These are phyloP conservation scores for Linum tenue DNA, from an alignment of 345 rosid genomes.

Conservation along the genomic window DNA sequence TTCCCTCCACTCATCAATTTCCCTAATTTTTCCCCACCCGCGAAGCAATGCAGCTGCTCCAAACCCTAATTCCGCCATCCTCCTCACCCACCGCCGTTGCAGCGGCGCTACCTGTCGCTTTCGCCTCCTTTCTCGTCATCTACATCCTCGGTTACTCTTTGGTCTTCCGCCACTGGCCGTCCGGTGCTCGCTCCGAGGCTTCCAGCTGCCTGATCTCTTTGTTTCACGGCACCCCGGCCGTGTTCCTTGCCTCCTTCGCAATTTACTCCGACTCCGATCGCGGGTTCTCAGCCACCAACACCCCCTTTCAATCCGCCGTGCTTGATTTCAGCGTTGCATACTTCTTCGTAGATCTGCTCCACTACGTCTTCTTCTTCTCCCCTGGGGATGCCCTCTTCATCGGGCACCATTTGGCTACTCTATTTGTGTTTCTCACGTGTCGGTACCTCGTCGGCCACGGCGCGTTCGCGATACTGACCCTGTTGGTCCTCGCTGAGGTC, in stretches of 20 bases:
- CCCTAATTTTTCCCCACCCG: not conserved
- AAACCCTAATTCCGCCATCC: not conserved
- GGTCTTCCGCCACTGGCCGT: constrained; percentile 1
- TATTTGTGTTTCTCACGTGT: constrained; percentile 81
- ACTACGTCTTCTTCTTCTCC: constrained; percentile 53
- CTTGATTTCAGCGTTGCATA: not conserved
- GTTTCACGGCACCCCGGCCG: not conserved
- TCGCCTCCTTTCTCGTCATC: constrained; percentile 2
- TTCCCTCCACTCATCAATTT: not conserved
- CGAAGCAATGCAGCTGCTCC: not conserved
- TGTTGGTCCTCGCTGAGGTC: constrained; percentile 67
- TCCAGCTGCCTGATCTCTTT: constrained; percentile 4
- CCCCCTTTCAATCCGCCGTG: not conserved
- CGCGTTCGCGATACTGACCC: constrained; percentile 51
- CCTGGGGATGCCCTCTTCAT: constrained; percentile 81
- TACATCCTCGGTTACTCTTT: constrained; percentile 1
- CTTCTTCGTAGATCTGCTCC: constrained; percentile 67
- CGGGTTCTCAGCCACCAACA: not conserved
- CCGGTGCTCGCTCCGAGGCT: not conserved
- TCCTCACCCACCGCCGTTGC: not conserved
- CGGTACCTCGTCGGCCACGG: constrained; percentile 64
- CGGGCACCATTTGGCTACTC: constrained; percentile 76
- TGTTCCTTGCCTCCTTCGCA: not conserved
- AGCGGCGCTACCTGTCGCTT: not conserved
- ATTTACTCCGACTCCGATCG: not conserved